Evolutionary conservation across 371 early-diverging fungal species (phyloP), one percentile per base, ranked within the genome.

Genomic region (Mortierella sp.): DNA sequence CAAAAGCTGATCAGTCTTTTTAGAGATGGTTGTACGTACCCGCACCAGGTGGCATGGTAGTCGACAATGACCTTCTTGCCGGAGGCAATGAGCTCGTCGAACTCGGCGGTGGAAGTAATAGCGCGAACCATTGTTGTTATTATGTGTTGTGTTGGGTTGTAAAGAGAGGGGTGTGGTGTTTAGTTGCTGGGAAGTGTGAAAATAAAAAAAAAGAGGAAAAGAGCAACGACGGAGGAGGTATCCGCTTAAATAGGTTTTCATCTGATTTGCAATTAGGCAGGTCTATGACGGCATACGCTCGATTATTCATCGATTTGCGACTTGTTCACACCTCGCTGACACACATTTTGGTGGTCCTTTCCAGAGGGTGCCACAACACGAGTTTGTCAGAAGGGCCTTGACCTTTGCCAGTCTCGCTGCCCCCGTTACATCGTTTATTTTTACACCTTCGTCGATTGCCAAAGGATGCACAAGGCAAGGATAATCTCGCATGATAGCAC

Each of bases 11-110:
- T 40, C 37, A 22, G 44, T 29, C 0, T 40, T 29, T 6, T 2
- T 26, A 29, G 4, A 58, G 2, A 26, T 16, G 43, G 50, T 48
- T 64, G 43, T 37, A 77, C 82, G 64, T 81, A 81, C 82, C 83
- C 83, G 84, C 90, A 94, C 94, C 94, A 93, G 74, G 81, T 85
- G 68, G 94, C 94, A 68, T 87, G 80, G 86, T 90, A 94, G 77
- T 94, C 93, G 53, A 94, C 89, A 63, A 90, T 86, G 77, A 91
- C 91, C 87, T 85, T 80, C 67, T 68, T 68, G 72, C 72, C 72
- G 10, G 74, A 68, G 29, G 1, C 16, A 24, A 79, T 69, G 66
- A 76, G 72, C 40, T 71, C 68, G 67, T 79, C 73, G 77, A 65
- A 72, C 24, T 74, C 77, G 2, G 40, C 63, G n/a, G 72, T 50